These are phyloP conservation scores for Clarkia xantiana DNA, from an alignment of 345 rosid genomes.

Conservation along the genomic window DNA sequence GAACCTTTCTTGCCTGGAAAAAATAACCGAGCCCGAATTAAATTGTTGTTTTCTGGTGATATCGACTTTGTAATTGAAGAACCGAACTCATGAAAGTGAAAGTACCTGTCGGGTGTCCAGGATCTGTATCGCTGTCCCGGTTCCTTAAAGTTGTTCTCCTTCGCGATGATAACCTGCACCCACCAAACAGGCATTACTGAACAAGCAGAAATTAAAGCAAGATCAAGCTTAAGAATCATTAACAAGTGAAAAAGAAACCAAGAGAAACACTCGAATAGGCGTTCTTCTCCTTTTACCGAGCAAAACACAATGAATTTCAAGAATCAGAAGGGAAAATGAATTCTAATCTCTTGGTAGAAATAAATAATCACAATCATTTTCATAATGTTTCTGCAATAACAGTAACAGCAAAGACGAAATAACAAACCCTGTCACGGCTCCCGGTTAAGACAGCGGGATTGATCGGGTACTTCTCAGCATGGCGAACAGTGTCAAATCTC, in stretches of 20 bases:
- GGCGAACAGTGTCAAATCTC: slow-evolving; percentile 52
- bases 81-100: not conserved
- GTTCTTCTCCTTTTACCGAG: no score
- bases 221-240: no score
- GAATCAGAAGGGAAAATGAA: no score
- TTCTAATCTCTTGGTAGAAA: no score
- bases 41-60: not conserved
- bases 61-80: not conserved
- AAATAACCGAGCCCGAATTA: not conserved
- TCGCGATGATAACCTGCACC: slow-evolving; percentile 50
- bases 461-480: slow-evolving; percentile 50
- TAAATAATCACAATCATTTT: no score
- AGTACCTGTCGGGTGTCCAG: slow-evolving; percentile 59
- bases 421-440: slow-evolving; percentile 62
- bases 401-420: not conserved
- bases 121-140: slow-evolving; percentile 79
- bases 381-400: no score
- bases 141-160: slow-evolving; percentile 83
- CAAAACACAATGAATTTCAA: no score
- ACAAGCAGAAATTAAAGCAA: no score
- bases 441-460: slow-evolving; percentile 40
- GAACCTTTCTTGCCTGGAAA: slow-evolving; percentile 66
- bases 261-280: no score
- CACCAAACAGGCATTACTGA: no score
- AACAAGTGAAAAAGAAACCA: no score